Evolutionary conservation across 257 asterid genomes (phyloP).

Genomic region (Solanum ahanhuiri): DNA sequence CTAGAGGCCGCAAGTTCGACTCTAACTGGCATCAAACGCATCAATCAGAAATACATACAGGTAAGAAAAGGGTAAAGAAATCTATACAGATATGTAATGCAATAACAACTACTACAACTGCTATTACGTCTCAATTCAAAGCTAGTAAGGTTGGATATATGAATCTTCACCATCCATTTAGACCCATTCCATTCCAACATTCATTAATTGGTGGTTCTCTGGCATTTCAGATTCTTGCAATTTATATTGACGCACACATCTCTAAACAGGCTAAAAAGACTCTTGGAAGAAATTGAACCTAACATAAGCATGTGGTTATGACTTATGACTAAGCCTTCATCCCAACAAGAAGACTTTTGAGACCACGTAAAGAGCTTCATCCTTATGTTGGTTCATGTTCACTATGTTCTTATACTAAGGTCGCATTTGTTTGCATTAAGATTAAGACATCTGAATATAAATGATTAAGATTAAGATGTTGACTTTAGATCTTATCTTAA

Average conservation of each 20-base stretch:
- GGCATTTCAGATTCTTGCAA: not conserved
- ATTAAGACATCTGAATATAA: not conserved
- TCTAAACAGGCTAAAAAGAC: not conserved
- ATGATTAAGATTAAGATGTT: too few relatives aligned
- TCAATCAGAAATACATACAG: slow-evolving; percentile 6
- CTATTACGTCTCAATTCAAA: not conserved
- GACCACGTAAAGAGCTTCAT: not conserved
- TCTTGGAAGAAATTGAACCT: not conserved
- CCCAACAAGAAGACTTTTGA: not conserved
- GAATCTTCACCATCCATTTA: not conserved
- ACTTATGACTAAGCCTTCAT: not conserved
- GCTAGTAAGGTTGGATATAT: not conserved
- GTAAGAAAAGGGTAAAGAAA: not conserved
- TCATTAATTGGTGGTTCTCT: not conserved
- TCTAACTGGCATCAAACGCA: slow-evolving; percentile 55
- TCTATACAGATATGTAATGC: not conserved
- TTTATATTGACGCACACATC: not conserved
- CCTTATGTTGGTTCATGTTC: not conserved
- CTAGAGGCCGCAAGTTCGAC: slow-evolving; percentile 68
- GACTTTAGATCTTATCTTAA: not conserved
- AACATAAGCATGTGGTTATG: not conserved
- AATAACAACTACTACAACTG: not conserved
- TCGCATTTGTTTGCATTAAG: not conserved
- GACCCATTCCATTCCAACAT: not conserved
- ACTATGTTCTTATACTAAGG: not conserved